phyloP scores from a whole-genome alignment of 768 basidiomycete genomes.

The Hericium rajendrae region DNA sequence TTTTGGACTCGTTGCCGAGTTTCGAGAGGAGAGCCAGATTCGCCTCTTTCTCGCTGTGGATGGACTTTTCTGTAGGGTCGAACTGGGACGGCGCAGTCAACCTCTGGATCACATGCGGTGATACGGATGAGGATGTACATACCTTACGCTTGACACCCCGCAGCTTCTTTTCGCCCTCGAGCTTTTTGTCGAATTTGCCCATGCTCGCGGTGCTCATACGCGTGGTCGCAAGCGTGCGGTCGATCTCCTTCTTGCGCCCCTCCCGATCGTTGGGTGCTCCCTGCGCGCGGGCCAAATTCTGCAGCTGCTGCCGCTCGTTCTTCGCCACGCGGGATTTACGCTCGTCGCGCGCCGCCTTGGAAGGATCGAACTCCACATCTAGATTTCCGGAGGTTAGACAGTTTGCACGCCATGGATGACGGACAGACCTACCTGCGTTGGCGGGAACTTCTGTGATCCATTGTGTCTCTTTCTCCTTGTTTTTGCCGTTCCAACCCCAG shows the following conservation, averaged over 20 bases:
- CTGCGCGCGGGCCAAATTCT: slow-evolving; percentile 60
- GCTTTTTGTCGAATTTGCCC: slow-evolving; percentile 85
- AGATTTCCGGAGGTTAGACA: background rate
- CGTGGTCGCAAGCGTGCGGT: slow-evolving; percentile 64
- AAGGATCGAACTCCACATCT: slow-evolving; percentile 80
- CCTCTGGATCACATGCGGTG: too few species aligned
- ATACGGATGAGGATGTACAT: slow-evolving; percentile 11
- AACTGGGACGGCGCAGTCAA: slow-evolving; percentile 41
- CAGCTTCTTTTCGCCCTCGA: slow-evolving; percentile 87
- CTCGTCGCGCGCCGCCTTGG: slow-evolving; percentile 60
- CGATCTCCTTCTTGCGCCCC: slow-evolving; percentile 63
- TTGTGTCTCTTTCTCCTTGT: slow-evolving; percentile 75
- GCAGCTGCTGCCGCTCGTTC: slow-evolving; percentile 68
- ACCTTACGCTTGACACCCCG: slow-evolving; percentile 92
- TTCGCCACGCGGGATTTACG: slow-evolving; percentile 78
- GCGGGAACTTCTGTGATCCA: slow-evolving; percentile 90
- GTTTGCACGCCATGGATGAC: background rate
- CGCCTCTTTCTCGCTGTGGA: slow-evolving; percentile 56
- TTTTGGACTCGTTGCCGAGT: slow-evolving; percentile 31
- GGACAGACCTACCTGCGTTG: slow-evolving; percentile 59
- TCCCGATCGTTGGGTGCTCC: slow-evolving; percentile 26
- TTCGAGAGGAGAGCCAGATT: slow-evolving; percentile 70
- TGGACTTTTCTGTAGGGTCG: slow-evolving; percentile 66
- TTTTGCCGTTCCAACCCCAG: slow-evolving; percentile 88
- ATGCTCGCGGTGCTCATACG: slow-evolving; percentile 87